Evolutionary conservation across 371 early-diverging fungal genomes (phyloP).

Genomic region (Batkoa obscura): DNA sequence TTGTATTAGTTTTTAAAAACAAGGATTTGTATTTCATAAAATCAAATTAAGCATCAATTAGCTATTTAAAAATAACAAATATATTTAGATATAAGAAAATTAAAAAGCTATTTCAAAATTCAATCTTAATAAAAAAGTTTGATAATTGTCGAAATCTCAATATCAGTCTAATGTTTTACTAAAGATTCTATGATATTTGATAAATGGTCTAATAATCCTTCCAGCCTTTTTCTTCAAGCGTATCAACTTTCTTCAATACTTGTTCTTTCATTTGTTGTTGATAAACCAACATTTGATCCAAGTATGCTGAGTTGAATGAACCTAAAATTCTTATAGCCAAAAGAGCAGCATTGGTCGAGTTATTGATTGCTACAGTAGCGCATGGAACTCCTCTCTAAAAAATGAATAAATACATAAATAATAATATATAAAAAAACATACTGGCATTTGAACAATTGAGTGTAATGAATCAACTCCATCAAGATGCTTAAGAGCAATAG

Average conservation of each 20-base stretch:
- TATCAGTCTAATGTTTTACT: too few species aligned
- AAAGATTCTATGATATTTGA: too few species aligned
- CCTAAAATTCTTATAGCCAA: conserved; percentile 88
- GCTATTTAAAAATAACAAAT: too few species aligned
- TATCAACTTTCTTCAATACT: conserved; percentile 68
- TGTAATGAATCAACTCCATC: conserved; percentile 92
- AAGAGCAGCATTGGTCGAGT: conserved; percentile 84
- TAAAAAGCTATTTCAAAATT: too few species aligned
- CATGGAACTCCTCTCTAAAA: conserved; percentile 84
- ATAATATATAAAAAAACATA: conserved; percentile 17
- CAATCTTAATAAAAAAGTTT: too few species aligned
- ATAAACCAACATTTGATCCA: conserved; percentile 55
- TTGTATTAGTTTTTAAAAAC: too few species aligned
- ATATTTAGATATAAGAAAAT: too few species aligned
- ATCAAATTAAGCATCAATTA: too few species aligned
- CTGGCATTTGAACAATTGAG: conserved; percentile 97
- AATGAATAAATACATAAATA: not conserved
- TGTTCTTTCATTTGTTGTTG: conserved; percentile 57
- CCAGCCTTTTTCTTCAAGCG: conserved; percentile 56
- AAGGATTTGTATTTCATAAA: too few species aligned
- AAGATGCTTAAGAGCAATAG: conserved; percentile 73
- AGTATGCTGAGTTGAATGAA: conserved; percentile 44
- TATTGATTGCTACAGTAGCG: conserved; percentile 93
- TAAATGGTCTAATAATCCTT: conserved; percentile 18
- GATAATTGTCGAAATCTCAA: too few species aligned